Evolutionary conservation across 176 grass and related monocot species (phyloP).

Genomic region (Musa schizocarpa): DNA sequence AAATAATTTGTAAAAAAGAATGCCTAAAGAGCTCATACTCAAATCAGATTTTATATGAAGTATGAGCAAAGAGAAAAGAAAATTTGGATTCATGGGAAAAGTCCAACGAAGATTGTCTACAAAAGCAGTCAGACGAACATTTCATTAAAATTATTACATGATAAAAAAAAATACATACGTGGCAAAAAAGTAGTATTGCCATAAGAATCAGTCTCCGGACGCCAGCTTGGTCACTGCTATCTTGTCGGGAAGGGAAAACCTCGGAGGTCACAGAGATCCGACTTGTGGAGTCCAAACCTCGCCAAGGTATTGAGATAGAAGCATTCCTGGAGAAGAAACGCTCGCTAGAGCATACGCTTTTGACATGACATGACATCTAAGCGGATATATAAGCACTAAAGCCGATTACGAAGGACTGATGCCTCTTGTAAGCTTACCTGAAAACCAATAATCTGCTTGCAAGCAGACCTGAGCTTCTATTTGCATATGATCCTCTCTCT

Average conservation of each 20-base stretch:
- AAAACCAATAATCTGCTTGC: constrained; percentile 69
- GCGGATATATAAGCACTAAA: neutral
- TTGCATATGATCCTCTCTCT: constrained; percentile 44
- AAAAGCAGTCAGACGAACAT: too few species aligned
- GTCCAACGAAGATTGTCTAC: too few species aligned
- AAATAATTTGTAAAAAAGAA: too few species aligned
- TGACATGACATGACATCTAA: constrained; percentile 16
- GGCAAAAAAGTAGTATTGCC: neutral
- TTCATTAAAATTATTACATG: neutral
- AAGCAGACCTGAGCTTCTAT: constrained; percentile 47
- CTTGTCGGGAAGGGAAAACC: constrained; percentile 6
- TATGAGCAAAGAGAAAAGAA: too few species aligned
- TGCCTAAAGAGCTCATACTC: too few species aligned
- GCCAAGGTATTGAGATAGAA: constrained; percentile 71
- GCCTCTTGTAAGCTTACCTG: constrained; percentile 39
- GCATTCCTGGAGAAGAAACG: constrained; percentile 51
- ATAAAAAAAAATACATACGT: neutral
- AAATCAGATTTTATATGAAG: too few species aligned
- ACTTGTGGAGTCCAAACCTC: constrained; percentile 20
- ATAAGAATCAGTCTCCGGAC: constrained; percentile 12
- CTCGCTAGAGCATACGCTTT: constrained; percentile 64
- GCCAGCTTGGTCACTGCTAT: constrained; percentile 11
- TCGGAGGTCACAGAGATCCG: neutral
- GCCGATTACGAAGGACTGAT: neutral
- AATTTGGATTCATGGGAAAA: constrained; percentile 33